Conservation (phyloP, 2,329 filamentous ascomycete genomes). For the Aspergillus unguis region DNA sequence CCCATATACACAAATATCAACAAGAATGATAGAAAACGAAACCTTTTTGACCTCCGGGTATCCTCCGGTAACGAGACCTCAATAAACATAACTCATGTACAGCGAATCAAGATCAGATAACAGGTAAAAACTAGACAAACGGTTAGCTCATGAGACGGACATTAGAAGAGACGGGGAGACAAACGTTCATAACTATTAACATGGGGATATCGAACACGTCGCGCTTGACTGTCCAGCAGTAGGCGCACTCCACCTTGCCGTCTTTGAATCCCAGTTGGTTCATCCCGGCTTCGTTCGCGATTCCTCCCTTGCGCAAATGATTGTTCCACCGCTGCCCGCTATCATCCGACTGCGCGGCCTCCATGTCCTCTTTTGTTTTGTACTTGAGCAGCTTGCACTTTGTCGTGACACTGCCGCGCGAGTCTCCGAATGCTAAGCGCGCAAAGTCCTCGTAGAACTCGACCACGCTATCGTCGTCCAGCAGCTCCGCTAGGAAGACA, state of each 20-base stretch:
- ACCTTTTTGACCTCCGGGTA: conserved; percentile 11
- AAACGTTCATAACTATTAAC: conserved; percentile 96
- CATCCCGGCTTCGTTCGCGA: conserved; percentile 63
- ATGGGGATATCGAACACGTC: conserved; percentile 98
- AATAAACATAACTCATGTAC: conserved; percentile 3
- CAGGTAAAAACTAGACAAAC: conserved; percentile 42
- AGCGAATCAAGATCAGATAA: conserved; percentile 36
- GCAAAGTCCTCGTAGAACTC: conserved; percentile 97
- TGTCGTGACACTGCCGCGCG: conserved; percentile 76
- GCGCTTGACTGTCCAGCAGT: conserved; percentile 94
- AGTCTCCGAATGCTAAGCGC: conserved; percentile 86
- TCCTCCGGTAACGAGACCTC: conserved; percentile 2
- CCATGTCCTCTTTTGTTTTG: conserved; percentile 63
- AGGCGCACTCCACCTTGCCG: conserved; percentile 89
- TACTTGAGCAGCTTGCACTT: conserved; percentile 89
- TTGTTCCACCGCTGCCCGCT: conserved; percentile 48
- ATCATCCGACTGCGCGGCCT: conserved; percentile 43
- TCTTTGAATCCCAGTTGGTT: conserved; percentile 74
- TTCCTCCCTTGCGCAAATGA: conserved; percentile 44
- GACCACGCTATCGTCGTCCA: conserved; percentile 89
- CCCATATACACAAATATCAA: conserved; percentile 7
- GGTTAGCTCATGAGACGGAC: conserved; percentile 8
- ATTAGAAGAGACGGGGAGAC: conserved; percentile 40
- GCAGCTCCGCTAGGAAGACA: conserved; percentile 84
- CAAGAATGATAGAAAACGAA: neutral